Base-by-base conservation (phyloP, 331 rosid species). In the Malus hybrid region DNA sequence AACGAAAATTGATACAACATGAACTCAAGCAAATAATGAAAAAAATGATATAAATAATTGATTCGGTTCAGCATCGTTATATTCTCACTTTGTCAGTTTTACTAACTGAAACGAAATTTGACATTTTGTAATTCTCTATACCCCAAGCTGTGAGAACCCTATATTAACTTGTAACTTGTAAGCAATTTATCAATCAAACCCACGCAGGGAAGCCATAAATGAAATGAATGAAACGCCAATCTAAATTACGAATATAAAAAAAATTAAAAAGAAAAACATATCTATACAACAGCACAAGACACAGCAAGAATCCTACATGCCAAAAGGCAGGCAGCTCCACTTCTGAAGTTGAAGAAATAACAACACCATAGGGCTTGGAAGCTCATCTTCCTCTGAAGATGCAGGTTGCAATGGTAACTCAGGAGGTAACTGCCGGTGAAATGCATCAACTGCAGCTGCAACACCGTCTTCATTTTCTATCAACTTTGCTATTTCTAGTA, bases 381-480 rank as follows among this genome's bases (percentile, higher is more conserved):
- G 66, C 29, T 80, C 96, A 46, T 84, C 89, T 26, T 87, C 96
- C 42, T 65, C 82, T 6, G 81, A 81, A 44, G 84, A 73, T 52
- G 91, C 81, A 71, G 75, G 60, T 63, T 93, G 96, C 79, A 90
- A 55, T 2, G 99, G 99, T 55, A 92, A 69, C 84, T 87, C 97
- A 10, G 84, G 71, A 12, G 97, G 97, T 58, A 94, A 82, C 48
- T 92, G 99, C 60, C 91, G 89, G 72, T 92, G 97, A 79, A 94
- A 94, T 18, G 97, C 96, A 66, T 89, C 83, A 13, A 94, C 99
- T 3, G 99, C 97, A 19, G 89, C 89, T 2, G 90, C 96, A 74
- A 92, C 97, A 14, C 99, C 99, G 7, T 94, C 97, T 83, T 94
- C 99, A 10, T 86, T 90, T 79, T 87, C 92, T 46, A 94, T 83